A percentile compares a stretch with the other conserved stretches of the same genome.
Conservation (phyloP, 2,329 filamentous ascomycete species). For the Sporothrix brunneoviolacea region DNA sequence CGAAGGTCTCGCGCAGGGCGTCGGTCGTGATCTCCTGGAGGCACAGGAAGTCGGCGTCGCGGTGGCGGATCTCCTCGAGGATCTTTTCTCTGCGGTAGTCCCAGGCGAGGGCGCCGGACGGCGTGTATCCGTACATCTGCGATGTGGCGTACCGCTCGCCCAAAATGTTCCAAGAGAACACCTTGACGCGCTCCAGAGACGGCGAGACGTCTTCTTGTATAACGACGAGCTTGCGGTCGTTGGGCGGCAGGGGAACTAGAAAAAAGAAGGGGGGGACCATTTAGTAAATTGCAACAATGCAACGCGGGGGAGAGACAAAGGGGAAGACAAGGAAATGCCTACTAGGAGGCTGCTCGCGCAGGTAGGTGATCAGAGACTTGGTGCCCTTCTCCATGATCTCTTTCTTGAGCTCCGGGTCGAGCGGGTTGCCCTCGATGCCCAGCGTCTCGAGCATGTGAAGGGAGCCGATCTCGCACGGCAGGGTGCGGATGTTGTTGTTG, state of each 20-base stretch:
- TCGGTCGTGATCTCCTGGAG: slow-evolving; percentile 91
- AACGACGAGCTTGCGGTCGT: slow-evolving; percentile 69
- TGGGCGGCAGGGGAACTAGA: slow-evolving; percentile 69
- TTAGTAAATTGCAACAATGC: too few relatives aligned
- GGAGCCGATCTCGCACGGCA: slow-evolving; percentile 83
- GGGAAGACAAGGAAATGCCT: slow-evolving; percentile 35
- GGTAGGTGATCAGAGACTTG: slow-evolving; percentile 70
- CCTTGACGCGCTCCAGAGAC: slow-evolving; percentile 65
- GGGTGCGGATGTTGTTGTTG: slow-evolving; percentile 76
- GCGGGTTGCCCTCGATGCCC: slow-evolving; percentile 85
- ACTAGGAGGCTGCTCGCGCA: slow-evolving; percentile 83
- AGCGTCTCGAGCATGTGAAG: slow-evolving; percentile 83
- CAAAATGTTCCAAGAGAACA: slow-evolving; percentile 91
- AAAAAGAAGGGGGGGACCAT: too few relatives aligned
- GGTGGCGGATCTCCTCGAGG: slow-evolving; percentile 69
- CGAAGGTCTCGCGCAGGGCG: slow-evolving; percentile 86
- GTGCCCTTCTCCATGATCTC: slow-evolving; percentile 85
- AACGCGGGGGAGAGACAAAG: too few relatives aligned
- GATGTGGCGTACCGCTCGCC: slow-evolving; percentile 89
- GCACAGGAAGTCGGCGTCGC: slow-evolving; percentile 83
- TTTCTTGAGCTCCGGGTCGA: slow-evolving; percentile 68
- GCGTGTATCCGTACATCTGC: slow-evolving; percentile 83
- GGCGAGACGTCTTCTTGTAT: slow-evolving; percentile 60
- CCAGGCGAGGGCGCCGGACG: slow-evolving; percentile 75
- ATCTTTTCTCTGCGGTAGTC: slow-evolving; percentile 79